These are phyloP conservation scores for Amaranthus hypochondriacus DNA, from an alignment of 148 eudicot genomes.

Conservation along the genomic window DNA sequence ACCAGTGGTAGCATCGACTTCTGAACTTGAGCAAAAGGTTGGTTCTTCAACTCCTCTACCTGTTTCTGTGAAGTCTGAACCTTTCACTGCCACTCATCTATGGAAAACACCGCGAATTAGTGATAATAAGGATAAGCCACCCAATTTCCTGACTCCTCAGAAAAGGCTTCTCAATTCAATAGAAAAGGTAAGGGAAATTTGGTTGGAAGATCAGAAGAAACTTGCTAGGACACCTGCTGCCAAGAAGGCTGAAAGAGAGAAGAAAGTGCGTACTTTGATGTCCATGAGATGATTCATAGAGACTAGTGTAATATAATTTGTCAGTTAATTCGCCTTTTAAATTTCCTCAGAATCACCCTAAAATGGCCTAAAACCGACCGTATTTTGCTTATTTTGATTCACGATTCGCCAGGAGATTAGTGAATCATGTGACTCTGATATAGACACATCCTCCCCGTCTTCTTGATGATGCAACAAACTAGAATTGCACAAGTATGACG, in stretches of 20 bases:
- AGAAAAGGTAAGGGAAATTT: conserved; percentile 66
- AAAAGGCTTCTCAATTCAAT: conserved; percentile 53
- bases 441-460: no score
- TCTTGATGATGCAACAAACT: no score
- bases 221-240: conserved; percentile 63
- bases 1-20: conserved; percentile 25
- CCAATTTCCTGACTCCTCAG: conserved; percentile 35
- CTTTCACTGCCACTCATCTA: conserved; percentile 34
- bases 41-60: conserved; percentile 39
- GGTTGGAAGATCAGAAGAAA: conserved; percentile 56
- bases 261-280: conserved; percentile 55
- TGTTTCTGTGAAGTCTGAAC: conserved; percentile 22
- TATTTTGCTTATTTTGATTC: no score
- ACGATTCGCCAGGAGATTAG: no score
- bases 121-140: conserved; percentile 26
- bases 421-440: no score
- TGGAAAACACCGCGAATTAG: conserved; percentile 37
- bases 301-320: neutral
- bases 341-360: no score
- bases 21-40: conserved; percentile 38
- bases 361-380: no score
- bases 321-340: no score
- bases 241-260: conserved; percentile 60
- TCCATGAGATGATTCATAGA: conserved; percentile 45
- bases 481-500: no score